Evolutionary conservation across 2,329 filamentous ascomycete genomes (phyloP).

Genomic region (Calonectria pauciramosa): DNA sequence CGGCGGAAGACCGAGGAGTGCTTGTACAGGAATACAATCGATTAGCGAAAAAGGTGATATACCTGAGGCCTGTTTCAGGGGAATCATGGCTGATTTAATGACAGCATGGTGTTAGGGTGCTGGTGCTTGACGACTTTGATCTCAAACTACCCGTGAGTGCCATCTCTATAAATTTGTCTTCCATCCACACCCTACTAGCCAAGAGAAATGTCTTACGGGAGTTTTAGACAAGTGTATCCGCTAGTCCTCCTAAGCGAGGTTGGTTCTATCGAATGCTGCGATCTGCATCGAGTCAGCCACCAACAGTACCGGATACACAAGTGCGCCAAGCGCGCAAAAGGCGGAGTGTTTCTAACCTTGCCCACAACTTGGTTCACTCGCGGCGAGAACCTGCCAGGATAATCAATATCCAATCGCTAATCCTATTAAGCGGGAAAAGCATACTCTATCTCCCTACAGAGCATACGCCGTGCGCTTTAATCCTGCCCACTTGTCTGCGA

Average conservation of each 20-base stretch:
- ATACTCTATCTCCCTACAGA: constrained; percentile 71
- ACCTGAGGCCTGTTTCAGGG: neutral
- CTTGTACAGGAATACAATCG: constrained; percentile 73
- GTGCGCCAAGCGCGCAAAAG: constrained; percentile 53
- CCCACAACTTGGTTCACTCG: constrained; percentile 59
- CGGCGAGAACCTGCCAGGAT: constrained; percentile 62
- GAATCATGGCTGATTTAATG: neutral
- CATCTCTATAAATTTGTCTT: neutral
- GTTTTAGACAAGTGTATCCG: constrained; percentile 35
- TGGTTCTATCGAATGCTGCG: constrained; percentile 57
- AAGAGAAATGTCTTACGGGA: constrained; percentile 20
- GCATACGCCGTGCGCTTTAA: constrained; percentile 68
- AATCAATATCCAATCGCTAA: constrained; percentile 69
- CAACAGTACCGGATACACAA: constrained; percentile 18
- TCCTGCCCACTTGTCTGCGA: constrained; percentile 75
- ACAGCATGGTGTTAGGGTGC: constrained; percentile 66
- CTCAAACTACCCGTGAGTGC: constrained; percentile 50
- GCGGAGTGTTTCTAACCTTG: constrained; percentile 69
- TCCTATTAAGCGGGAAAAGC: constrained; percentile 74
- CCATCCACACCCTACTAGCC: neutral
- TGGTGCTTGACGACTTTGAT: constrained; percentile 54
- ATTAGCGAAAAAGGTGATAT: constrained; percentile 67
- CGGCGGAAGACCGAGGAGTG: constrained; percentile 60
- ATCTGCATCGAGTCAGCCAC: constrained; percentile 36
- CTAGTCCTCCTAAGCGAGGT: constrained; percentile 48